Evolutionary conservation across 2,329 filamentous ascomycete species (phyloP), one percentile per base, ranked within the genome.

Genomic region (Penicillium sp.): DNA sequence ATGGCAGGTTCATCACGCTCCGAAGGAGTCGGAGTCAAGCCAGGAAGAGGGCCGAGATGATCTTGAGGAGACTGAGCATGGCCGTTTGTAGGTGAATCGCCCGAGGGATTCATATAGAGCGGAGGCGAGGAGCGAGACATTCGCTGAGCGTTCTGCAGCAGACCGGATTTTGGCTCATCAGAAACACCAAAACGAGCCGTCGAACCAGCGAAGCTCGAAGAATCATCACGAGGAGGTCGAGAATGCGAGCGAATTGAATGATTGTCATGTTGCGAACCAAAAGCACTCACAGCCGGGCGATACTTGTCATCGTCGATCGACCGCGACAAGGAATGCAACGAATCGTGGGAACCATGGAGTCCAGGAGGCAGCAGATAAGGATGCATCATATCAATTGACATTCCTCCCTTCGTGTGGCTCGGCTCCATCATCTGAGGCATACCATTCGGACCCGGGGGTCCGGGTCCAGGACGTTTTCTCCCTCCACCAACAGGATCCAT

Each of bases 311-410:
- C 88, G 47, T 86, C 83, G 60, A 93, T 81, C 2, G 87, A 88
- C 47, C 88, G 86, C 21, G 91, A 89, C 59, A 97, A 79, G 2
- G 91, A 95, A 70, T 92, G 86, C 56, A 97, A 79, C 4, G 93
- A 97, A 61, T 96, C 91, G 37, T 85, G 84, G 1, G 93, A 97
- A 65, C 84, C 80, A 34, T 94, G 85, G 17, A 93, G 68, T 48
- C 84, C 86, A 1, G 90, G 89, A 4, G 94, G 92, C n/a, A 97
- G 80, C n/a, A 99, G 82, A 69, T 97, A 99, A 2, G 94, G 94
- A 63, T 87, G 94, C 27, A 84, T 42, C 23, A 42, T 84, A 56
- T 85, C 82, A 63, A 86, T 70, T 13, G 84, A 86, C 56, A 86
- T 61, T 12, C 82, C 39, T 27, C 39, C 82, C 34, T 80, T 78